These are phyloP conservation scores for Linnemannia schmuckeri DNA, from an alignment of 192 early-diverging fungal genomes.

Conservation along the genomic window DNA sequence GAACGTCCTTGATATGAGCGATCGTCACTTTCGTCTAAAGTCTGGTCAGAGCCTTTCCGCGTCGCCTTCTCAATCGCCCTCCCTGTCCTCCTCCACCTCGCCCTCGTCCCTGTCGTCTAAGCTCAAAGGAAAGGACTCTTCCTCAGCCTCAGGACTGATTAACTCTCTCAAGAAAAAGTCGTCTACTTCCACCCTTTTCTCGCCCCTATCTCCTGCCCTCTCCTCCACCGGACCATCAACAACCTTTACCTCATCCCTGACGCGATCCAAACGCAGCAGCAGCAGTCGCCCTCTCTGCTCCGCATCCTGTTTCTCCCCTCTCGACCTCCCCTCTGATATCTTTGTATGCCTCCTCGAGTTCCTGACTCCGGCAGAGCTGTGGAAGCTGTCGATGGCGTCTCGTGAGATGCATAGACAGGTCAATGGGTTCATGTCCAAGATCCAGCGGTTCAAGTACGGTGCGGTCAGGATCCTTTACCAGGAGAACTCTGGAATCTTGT, in stretches of 20 bases:
- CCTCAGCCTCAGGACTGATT: not conserved
- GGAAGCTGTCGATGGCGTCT: constrained; percentile 36
- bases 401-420: constrained; percentile 22
- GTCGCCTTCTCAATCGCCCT: not conserved
- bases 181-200: not conserved
- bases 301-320: constrained; percentile 40
- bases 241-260: constrained; percentile 9
- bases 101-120: not conserved
- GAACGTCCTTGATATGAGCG: constrained; percentile 29
- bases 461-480: constrained; percentile 40
- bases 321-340: constrained; percentile 37
- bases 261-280: constrained; percentile 2
- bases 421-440: constrained; percentile 30
- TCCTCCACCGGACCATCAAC: constrained; percentile 1
- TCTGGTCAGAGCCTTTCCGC: not conserved
- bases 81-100: not conserved
- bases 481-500: constrained; percentile 17
- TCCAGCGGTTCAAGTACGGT: constrained; percentile 33
- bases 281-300: constrained; percentile 8
- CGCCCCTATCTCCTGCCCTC: constrained; percentile 19
- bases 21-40: not conserved
- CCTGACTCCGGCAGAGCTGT: constrained; percentile 37
- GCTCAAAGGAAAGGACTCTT: not conserved
- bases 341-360: constrained; percentile 42
- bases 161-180: constrained; percentile 19